These are phyloP conservation scores for Dioscorea alata DNA, from an alignment of 106 monocot genomes.

Conservation along the genomic window DNA sequence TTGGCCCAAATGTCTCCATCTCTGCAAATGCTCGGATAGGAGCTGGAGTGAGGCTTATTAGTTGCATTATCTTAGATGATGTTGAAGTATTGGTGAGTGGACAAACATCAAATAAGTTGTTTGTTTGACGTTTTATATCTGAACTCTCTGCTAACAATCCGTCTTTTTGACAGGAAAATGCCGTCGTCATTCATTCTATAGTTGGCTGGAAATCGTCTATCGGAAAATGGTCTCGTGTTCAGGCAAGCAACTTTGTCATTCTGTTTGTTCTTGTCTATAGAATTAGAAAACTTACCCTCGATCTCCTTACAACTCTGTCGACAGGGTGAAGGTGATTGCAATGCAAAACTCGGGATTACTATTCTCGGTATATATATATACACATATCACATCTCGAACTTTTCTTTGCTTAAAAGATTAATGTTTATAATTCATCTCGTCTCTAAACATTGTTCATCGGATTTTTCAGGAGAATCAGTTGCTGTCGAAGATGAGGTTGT, in stretches of 20 bases:
- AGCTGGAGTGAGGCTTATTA: slow-evolving; percentile 87
- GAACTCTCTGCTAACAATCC: background rate
- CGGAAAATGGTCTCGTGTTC: slow-evolving; percentile 95
- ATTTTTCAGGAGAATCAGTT: slow-evolving; percentile 76
- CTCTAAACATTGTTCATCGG: background rate
- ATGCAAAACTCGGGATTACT: slow-evolving; percentile 83
- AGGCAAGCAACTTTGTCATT: slow-evolving; percentile 41
- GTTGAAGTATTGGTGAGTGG: slow-evolving; percentile 83
- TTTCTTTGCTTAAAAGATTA: background rate
- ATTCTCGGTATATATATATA: slow-evolving; percentile 58
- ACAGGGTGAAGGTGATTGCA: slow-evolving; percentile 83
- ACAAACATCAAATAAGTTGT: too few species aligned
- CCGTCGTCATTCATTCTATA: slow-evolving; percentile 84
- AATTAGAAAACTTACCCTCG: too few species aligned
- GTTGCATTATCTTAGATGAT: slow-evolving; percentile 93
- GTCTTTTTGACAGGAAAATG: slow-evolving; percentile 66
- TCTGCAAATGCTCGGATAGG: slow-evolving; percentile 98
- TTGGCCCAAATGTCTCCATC: slow-evolving; percentile 95
- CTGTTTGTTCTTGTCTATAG: background rate
- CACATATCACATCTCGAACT: background rate
- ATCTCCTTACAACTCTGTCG: too few species aligned
- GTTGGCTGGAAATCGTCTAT: slow-evolving; percentile 91
- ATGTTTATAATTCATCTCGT: background rate
- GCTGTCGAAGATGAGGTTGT: slow-evolving; percentile 92
- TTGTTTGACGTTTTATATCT: too few species aligned